phyloP scores from a whole-genome alignment of 169 alveolate genomes.

The Plasmodium vivax region DNA sequence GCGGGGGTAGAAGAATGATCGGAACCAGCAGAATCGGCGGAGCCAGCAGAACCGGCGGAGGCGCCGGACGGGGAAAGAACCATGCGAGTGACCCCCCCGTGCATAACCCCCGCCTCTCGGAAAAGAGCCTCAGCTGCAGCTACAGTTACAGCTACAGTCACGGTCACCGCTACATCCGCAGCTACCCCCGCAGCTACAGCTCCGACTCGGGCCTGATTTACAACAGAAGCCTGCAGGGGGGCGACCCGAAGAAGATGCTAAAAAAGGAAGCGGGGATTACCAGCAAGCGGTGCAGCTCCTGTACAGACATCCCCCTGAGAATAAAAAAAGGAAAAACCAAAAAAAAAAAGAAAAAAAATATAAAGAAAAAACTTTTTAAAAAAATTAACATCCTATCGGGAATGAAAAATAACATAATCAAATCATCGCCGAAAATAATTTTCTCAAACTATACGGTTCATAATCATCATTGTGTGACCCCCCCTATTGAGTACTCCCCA shows the following conservation, averaged over 20 bases:
- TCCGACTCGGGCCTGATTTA: constrained; percentile 15
- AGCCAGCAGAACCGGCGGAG: background rate
- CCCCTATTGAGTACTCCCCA: background rate
- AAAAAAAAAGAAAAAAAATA: constrained; percentile 7
- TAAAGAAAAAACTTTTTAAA: constrained; percentile 1
- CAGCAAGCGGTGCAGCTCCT: constrained; percentile 25
- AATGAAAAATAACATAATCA: background rate
- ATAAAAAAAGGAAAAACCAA: constrained; percentile 18
- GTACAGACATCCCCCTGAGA: constrained; percentile 13
- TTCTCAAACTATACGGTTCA: background rate
- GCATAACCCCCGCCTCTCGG: background rate
- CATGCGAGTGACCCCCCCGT: background rate
- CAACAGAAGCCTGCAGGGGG: background rate
- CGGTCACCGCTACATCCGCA: background rate
- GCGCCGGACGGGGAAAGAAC: background rate
- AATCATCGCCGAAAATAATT: background rate
- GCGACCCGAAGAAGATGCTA: background rate
- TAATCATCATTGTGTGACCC: background rate
- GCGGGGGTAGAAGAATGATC: too few relatives aligned
- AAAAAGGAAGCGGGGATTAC: background rate
- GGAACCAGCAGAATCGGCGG: background rate
- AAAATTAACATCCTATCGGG: background rate
- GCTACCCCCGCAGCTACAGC: background rate
- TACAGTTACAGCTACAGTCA: background rate
- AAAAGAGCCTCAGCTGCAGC: background rate